Percentiles rank a stretch among this genome's conserved stretches.
Evolutionary conservation across 306 rosid genomes (phyloP).

Genomic region (Cyclanthera cordifolia): DNA sequence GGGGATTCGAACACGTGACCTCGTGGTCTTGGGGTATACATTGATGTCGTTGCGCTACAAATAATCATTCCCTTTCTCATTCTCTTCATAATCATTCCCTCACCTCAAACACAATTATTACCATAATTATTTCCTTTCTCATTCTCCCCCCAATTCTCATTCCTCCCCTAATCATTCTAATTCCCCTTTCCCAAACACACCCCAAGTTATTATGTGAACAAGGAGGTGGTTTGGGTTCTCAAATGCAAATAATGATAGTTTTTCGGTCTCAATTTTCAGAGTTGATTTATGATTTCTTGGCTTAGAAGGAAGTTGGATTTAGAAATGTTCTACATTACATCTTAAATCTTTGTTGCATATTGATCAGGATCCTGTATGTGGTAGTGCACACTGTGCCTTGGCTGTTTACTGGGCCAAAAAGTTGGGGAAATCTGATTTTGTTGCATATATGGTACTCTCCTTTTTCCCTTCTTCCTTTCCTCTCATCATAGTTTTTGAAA

Average conservation of each 20-base stretch:
- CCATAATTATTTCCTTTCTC: no score
- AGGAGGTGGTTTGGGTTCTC: background rate
- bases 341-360: background rate
- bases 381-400: constrained; percentile 59
- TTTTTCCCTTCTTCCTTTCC: background rate
- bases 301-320: background rate
- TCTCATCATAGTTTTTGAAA: background rate
- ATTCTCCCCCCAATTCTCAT: no score
- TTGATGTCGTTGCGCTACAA: no score
- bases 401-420: constrained; percentile 57
- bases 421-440: constrained; percentile 50
- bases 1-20: no score
- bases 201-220: background rate
- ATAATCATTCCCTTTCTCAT: no score
- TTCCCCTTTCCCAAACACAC: no score
- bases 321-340: background rate
- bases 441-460: constrained; percentile 44
- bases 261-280: background rate
- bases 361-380: constrained; percentile 51
- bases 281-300: background rate
- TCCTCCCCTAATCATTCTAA: no score
- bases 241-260: background rate
- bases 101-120: no score
- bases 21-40: no score
- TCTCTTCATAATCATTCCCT: no score